These are phyloP conservation scores for Umbelopsis sp. DNA, from an alignment of 371 early-diverging fungal species.

Conservation along the genomic window DNA sequence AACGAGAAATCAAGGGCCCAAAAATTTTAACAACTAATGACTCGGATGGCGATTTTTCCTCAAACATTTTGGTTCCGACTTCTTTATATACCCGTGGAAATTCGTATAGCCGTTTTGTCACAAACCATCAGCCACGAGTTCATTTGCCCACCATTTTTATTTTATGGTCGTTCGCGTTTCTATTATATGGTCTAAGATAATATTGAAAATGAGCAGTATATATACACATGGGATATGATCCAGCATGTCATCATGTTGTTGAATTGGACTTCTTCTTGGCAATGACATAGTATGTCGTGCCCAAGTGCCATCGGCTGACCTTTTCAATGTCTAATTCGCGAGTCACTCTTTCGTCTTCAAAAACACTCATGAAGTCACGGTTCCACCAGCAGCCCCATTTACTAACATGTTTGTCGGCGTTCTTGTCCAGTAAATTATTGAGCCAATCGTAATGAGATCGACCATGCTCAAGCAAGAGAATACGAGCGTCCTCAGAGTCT, in stretches of 20 bases:
- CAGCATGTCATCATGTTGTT: background rate
- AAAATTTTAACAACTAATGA: background rate
- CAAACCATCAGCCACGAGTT: background rate
- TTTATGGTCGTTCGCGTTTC: background rate
- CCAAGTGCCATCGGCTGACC: constrained; percentile 74
- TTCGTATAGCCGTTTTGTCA: constrained; percentile 8
- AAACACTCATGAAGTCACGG: constrained; percentile 72
- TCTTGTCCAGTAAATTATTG: constrained; percentile 70
- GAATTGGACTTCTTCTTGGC: constrained; percentile 43
- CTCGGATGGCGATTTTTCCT: constrained; percentile 8
- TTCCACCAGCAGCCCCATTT: constrained; percentile 93
- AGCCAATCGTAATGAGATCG: constrained; percentile 66
- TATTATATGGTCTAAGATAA: too few relatives aligned
- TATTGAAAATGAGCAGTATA: too few relatives aligned
- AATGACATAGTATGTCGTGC: constrained; percentile 77
- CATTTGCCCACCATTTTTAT: background rate
- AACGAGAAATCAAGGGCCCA: background rate
- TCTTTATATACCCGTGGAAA: background rate
- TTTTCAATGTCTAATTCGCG: constrained; percentile 64
- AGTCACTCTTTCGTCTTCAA: constrained; percentile 52
- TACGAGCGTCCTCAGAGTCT: constrained; percentile 53
- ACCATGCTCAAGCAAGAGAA: constrained; percentile 84
- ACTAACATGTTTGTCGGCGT: constrained; percentile 70
- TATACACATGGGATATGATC: too few relatives aligned
- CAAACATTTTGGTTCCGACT: constrained; percentile 5